Base-by-base conservation (phyloP, 2,329 filamentous ascomycete genomes). In the Trichophyton equinum region DNA sequence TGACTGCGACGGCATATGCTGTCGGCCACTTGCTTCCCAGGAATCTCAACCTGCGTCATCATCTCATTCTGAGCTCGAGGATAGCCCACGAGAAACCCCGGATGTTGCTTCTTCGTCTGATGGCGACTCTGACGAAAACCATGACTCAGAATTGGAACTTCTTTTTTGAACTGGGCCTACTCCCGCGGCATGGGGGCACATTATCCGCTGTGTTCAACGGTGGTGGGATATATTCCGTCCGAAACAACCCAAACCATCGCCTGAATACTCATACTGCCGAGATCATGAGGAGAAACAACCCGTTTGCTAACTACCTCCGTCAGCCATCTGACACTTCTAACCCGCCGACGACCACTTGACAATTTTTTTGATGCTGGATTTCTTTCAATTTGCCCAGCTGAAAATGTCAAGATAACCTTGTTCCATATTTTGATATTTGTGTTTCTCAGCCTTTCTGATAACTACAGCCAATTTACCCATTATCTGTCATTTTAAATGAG, bases 201-300 rank as follows among this genome's bases (percentile, higher is more conserved):
- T 9, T 20, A 22, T 20, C 44, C n/a, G 9, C 20, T 56, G 30
- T 57, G 25, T 64, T 64, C 62, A 62, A 64, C 30, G 59, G 60
- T 27, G 36, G 40, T 6, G 47, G 53, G 2, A 27, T 11, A 40
- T 60, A 40, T 22, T 65, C 65, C 2, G 59, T 64, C 33, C 60
- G 57, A n/a, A 55, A 60, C 8, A 61, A 65, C 22, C 58, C 44
- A 13, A n/a, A 13, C 13, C 64, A 66, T 56, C 53, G 36, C 5
- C 15, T 64, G 27, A 64, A 66, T 51, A 63, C 49, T 8, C 47
- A 63, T 51, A 63, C 55, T 3, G 46, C 25, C 20, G 56, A 57
- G 40, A 33, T 64, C 49, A 64, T 64, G 62, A 13, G 44, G 22
- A 63, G 62, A 46, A 64, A 62, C 53, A 53, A 66, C 33, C 65